Conservation (phyloP, 2,329 filamentous ascomycete species). For the Colletotrichum higginsianum region DNA sequence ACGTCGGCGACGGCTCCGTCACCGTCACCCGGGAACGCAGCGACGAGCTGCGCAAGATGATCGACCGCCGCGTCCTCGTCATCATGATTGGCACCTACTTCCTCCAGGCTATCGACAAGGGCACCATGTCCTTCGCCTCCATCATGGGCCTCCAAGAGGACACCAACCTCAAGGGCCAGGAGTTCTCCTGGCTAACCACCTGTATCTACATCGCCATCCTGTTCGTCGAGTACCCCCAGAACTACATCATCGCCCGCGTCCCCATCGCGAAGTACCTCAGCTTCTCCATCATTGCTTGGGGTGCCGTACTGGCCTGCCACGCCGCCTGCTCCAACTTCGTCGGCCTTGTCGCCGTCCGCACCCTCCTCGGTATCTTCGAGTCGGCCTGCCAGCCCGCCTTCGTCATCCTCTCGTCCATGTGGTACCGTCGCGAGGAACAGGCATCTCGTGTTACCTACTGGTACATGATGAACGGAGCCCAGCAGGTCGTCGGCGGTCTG, state of each 20-base stretch:
- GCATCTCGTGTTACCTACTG: constrained; percentile 77
- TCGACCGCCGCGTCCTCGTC: constrained; percentile 76
- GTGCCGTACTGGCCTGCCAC: constrained; percentile 71
- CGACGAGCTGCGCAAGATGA: constrained; percentile 72
- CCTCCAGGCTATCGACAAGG: constrained; percentile 78
- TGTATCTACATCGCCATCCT: constrained; percentile 82
- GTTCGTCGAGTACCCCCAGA: constrained; percentile 81
- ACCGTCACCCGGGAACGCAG: constrained; percentile 73
- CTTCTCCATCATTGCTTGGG: constrained; percentile 74
- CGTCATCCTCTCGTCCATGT: constrained; percentile 77
- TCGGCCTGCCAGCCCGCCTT: constrained; percentile 79
- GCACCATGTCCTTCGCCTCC: constrained; percentile 74
- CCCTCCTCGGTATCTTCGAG: constrained; percentile 80
- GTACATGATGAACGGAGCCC: constrained; percentile 84
- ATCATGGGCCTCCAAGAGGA: constrained; percentile 74
- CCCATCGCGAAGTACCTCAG: constrained; percentile 78
- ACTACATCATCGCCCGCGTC: constrained; percentile 70
- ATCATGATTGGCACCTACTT: constrained; percentile 85
- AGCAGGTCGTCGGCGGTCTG: constrained; percentile 81
- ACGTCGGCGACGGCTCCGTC: constrained; percentile 70
- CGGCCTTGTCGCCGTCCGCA: constrained; percentile 72
- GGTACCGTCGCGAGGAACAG: constrained; percentile 80
- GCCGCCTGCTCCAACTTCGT: constrained; percentile 73
- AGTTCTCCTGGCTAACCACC: constrained; percentile 81
- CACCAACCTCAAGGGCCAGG: constrained; percentile 51